Base-by-base conservation (phyloP, 139 green algal species). In the Astrephomene gubernaculifera region DNA sequence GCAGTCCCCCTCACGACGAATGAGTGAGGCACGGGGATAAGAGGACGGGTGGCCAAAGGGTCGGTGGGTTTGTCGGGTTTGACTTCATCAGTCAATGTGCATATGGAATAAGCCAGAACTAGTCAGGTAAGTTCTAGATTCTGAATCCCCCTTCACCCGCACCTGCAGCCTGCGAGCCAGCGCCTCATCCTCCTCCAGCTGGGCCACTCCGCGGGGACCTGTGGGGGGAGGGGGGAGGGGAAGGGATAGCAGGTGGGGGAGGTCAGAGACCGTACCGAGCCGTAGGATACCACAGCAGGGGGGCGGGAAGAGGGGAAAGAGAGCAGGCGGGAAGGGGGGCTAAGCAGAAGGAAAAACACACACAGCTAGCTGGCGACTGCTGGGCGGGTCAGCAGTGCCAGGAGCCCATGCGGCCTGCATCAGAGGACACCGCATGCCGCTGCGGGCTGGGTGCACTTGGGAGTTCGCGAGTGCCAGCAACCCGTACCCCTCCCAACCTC, bases 101-200 rank as follows among this genome's bases (percentile, higher is more conserved):
- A 43, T 10, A 70, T 41, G n/a, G 6, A 21, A 10, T 21, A 41
- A 70, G 31, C 63, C 63, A 10, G 63, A 6, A 35, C n/a, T 31
- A 4, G 63, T 22, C 63, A 10, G n/a, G n/a, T 41, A 41, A 10
- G n/a, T 10, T 4, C 6, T 22, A 22, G 29, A 70, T 22, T 5
- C n/a, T 41, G 7, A 41, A 65, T n/a, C 19, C 17, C 22, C 17
- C 63, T 22, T 41, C 43, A 19, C 4, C 31, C 78, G 2, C 44
- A 84, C 78, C 63, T 84, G 78, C 83, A 87, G 60, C 44, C 72
- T 33, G 7, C 83, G 45, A 1, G 83, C 83, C 71, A 87, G 63
- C 0, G 72, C 83, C 49, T 87, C 71, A 33, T 87, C 83, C 33
- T 44, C 72, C 22, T 82, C 72, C 54, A 83, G 45, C 53, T 87